phyloP scores from a whole-genome alignment of 164 flowering plant species.

The Warburgia ugandensis region DNA sequence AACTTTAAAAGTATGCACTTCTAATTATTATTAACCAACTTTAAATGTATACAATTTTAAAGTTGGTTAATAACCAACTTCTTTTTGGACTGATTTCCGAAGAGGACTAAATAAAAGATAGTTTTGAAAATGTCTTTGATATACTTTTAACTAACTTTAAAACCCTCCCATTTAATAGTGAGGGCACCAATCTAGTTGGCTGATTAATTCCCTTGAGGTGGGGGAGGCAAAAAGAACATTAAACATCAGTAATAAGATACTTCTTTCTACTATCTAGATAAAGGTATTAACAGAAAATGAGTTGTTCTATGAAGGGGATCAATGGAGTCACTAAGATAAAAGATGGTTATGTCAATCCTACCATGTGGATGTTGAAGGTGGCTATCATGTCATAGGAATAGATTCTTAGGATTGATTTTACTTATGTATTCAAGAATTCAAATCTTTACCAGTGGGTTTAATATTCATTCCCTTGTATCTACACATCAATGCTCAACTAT shows the following conservation, averaged over 20 bases:
- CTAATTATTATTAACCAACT: no score
- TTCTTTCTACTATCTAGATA: background rate
- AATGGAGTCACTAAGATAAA: conserved; percentile 22
- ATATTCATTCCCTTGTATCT: background rate
- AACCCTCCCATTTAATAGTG: no score
- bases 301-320: conserved; percentile 18
- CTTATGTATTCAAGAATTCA: conserved; percentile 18
- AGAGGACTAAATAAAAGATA: no score
- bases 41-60: no score
- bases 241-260: background rate
- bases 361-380: conserved; percentile 32
- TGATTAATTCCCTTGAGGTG: conserved; percentile 40
- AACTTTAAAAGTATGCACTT: no score
- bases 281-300: background rate
- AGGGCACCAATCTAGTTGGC: conserved; percentile 28
- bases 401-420: conserved; percentile 20
- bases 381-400: conserved; percentile 21
- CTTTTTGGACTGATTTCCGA: no score
- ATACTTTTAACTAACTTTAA: no score
- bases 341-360: conserved; percentile 27
- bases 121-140: no score
- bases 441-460: conserved; percentile 12
- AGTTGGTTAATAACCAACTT: no score
- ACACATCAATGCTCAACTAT: background rate
- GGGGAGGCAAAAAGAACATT: background rate